These are phyloP conservation scores for Aspergillus nidulans DNA, from an alignment of 495 filamentous ascomycete genomes.

Conservation along the genomic window DNA sequence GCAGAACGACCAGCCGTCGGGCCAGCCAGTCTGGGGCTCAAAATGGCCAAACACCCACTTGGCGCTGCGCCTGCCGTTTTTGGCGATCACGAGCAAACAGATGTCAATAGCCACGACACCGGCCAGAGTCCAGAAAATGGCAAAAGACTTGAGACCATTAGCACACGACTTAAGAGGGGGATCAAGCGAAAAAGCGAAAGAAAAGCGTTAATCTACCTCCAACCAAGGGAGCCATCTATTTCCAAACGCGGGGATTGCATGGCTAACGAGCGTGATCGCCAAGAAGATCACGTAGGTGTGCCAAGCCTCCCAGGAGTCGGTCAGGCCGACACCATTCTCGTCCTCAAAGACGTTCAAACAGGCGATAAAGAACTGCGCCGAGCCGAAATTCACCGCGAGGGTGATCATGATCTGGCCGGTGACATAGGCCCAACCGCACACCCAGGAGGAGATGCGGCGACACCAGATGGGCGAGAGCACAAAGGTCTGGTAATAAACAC, in stretches of 20 bases:
- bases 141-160: constrained; percentile 47
- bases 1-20: constrained; percentile 59
- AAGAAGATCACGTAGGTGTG: constrained; percentile 58
- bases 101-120: constrained; percentile 59
- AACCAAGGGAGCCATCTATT: constrained; percentile 32
- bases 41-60: constrained; percentile 42
- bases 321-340: constrained; percentile 30
- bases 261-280: constrained; percentile 46
- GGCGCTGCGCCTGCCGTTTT: constrained; percentile 47
- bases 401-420: constrained; percentile 56
- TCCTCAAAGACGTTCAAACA: constrained; percentile 36
- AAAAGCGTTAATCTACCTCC: constrained; percentile 31
- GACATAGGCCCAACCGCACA: constrained; percentile 67
- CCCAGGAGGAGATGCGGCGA: constrained; percentile 56
- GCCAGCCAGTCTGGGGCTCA: constrained; percentile 26
- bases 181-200: constrained; percentile 14
- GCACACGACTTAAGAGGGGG: not conserved
- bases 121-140: constrained; percentile 55
- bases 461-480: constrained; percentile 49
- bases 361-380: constrained; percentile 16
- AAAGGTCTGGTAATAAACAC: constrained; percentile 74
- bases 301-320: constrained; percentile 21
- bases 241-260: constrained; percentile 22
- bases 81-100: constrained; percentile 53
- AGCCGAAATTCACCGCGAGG: constrained; percentile 33